Conservation (phyloP, 345 rosid species). For the Lenwebbia sp. region DNA sequence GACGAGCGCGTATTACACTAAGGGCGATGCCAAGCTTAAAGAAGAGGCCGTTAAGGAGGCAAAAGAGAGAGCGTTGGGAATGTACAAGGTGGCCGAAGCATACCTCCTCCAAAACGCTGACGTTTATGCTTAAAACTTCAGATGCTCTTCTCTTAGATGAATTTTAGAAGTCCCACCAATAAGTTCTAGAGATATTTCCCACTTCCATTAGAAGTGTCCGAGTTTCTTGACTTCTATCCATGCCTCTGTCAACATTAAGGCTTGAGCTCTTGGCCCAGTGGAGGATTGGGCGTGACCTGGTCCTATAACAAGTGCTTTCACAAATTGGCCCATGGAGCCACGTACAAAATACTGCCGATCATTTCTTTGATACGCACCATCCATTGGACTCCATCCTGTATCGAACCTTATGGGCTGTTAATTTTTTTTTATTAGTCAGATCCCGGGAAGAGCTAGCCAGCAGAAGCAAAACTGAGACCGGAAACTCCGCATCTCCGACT, state of each 20-base stretch:
- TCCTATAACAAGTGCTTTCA: not conserved
- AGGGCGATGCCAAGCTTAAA: conserved; percentile 1
- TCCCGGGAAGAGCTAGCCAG: too few relatives aligned
- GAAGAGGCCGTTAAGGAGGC: conserved; percentile 18
- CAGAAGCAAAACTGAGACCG: too few relatives aligned
- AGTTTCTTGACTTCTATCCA: not conserved
- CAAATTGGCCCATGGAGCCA: not conserved
- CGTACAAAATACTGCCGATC: not conserved
- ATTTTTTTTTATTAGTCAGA: not conserved
- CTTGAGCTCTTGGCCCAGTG: not conserved
- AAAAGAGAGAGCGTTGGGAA: not conserved
- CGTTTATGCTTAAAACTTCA: not conserved
- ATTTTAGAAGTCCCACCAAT: not conserved
- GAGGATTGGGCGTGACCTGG: not conserved
- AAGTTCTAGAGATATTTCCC: not conserved
- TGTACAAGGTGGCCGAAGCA: conserved; percentile 21
- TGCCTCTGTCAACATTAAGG: not conserved
- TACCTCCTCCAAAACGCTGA: conserved; percentile 14
- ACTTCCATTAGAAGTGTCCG: not conserved
- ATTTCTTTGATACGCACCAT: not conserved
- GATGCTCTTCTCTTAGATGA: not conserved
- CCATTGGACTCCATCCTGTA: not conserved
- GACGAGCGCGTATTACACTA: not conserved
- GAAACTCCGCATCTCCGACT: too few relatives aligned
- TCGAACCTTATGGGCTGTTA: not conserved